Evolutionary conservation across 306 rosid genomes (phyloP).

Genomic region (Prunus salicina): DNA sequence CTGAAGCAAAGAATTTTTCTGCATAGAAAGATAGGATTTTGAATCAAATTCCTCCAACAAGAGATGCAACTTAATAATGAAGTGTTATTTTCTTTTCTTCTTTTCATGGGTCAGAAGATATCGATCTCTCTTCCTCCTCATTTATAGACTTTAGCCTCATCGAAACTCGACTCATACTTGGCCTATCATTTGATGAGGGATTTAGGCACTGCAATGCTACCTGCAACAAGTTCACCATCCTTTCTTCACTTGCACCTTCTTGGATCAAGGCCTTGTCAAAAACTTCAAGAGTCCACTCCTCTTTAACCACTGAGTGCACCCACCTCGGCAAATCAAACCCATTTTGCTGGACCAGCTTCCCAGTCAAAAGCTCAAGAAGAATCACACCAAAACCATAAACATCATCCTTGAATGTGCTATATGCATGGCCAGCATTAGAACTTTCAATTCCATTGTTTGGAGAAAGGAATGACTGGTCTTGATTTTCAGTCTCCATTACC

Average conservation of each 20-base stretch:
- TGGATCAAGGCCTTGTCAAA: conserved; percentile 46
- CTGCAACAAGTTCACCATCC: conserved; percentile 65
- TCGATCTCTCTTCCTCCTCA: conserved; percentile 58
- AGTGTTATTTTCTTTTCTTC: too few species aligned
- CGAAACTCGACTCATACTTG: conserved; percentile 49
- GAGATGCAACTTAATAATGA: background rate
- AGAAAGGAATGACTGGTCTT: conserved; percentile 22
- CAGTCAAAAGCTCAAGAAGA: conserved; percentile 66
- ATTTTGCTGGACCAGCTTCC: conserved; percentile 57
- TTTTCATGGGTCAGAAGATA: conserved; percentile 34
- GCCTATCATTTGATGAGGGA: conserved; percentile 47
- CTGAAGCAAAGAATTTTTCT: conserved; percentile 6
- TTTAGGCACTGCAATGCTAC: conserved; percentile 54
- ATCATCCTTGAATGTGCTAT: conserved; percentile 48
- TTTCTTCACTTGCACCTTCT: conserved; percentile 63
- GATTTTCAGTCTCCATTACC: conserved; percentile 45
- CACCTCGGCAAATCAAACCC: conserved; percentile 60
- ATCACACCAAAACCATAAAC: conserved; percentile 62
- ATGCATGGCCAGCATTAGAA: conserved; percentile 10
- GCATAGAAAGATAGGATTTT: background rate
- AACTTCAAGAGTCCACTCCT: conserved; percentile 71
- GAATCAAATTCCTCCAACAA: background rate
- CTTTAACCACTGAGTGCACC: conserved; percentile 62
- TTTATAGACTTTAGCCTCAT: conserved; percentile 40
- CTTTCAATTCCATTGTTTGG: conserved; percentile 19